Evolutionary conservation across 1,139 yeast genomes (phyloP), one percentile per base, ranked within the genome.

Genomic region (Geotrichum aggregatum): DNA sequence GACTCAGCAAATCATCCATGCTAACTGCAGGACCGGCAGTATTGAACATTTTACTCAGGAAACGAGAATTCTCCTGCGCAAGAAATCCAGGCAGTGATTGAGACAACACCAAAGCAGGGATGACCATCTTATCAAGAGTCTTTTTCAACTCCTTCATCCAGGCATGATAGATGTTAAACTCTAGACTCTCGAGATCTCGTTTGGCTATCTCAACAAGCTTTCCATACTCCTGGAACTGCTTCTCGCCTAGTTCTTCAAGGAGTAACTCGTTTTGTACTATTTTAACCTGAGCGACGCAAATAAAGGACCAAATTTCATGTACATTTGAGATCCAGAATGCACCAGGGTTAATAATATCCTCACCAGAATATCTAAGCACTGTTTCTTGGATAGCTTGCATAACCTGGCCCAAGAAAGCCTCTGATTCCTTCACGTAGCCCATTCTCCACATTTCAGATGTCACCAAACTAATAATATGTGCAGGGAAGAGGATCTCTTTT

Each of bases 291-390:
- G 98, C 98, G 69, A 89, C 87, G 18, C 92, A 83, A 56, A 91
- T 95, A 74, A 92, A 94, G 1, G 98, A 89, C 70, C 87, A 87
- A 63, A 92, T 78, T 68, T 94, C 98, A 67, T 94, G 97, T 6
- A 95, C 92, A 70, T 92, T 92, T 2, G 98, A 87, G 61, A 94
- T 76, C 99, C 99, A 92, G 75, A 92, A 92, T 0, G 98, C 96
- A 63, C 97, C 98, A 63, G 89, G 89, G 49, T 91, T 82, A 63
- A 91, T 84, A 41, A 88, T 83, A 58, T 88, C 95, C 56, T 87
- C 95, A 50, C 92, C 96, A 64, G 83, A 83, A 46, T 60, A 61
- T 52, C 66, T 63, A 63, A 68, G 61, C 31, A 72, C 72, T 16
- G 68, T 63, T 52, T 80, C 83, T 73, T 92, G 98, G 60, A 92